Evolutionary conservation across 1,284 basidiomycete genomes (phyloP), one percentile per base, ranked within the genome.

Genomic region (Calocybe gambosa): DNA sequence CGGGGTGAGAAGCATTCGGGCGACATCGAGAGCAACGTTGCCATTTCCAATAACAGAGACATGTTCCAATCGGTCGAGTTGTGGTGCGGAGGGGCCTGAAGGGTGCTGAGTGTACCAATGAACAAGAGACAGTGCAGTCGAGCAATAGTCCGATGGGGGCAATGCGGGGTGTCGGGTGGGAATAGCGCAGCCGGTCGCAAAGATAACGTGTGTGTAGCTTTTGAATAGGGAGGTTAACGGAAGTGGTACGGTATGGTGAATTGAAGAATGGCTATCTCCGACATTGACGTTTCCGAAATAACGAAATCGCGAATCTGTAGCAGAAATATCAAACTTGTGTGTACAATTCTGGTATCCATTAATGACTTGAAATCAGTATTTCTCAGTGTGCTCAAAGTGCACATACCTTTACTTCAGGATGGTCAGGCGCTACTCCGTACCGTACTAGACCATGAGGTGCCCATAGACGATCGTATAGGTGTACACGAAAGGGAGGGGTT

Each of bases 61-160:
- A 53, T 93, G 85, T 4, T 72, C 62, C 0, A 80, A 65, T 25
- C 71, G 70, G 26, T 80, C 71, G 0, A 97, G 74, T 4, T 80
- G 69, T 1, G 83, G 84, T 0, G 80, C 65, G 0, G 73, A 61
- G 0, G 78, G 70, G 6, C 66, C 61, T 10, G 80, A 76, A 1
- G 94, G 94, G 63, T 99, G 93, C 35, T 82, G 85, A 29, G 96
- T 99, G 69, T 99, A 99, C 95, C 95, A 99, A 58, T 94, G 89
- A 1, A 99, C 95, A 43, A 99, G 71, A 0, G 82, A 82, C 3
- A 97, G 74, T 0, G 94, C 93, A 1, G 92, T 81, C 1, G 85
- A 65, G 52, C 89, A 89, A 51, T 79, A 71, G 46, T 54, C 50
- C 15, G 71, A 80, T 9, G 67, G 75, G 12, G 29, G 13, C 4